Evolutionary conservation across 169 alveolate genomes (phyloP).

Genomic region (Miamiensis avidus): DNA sequence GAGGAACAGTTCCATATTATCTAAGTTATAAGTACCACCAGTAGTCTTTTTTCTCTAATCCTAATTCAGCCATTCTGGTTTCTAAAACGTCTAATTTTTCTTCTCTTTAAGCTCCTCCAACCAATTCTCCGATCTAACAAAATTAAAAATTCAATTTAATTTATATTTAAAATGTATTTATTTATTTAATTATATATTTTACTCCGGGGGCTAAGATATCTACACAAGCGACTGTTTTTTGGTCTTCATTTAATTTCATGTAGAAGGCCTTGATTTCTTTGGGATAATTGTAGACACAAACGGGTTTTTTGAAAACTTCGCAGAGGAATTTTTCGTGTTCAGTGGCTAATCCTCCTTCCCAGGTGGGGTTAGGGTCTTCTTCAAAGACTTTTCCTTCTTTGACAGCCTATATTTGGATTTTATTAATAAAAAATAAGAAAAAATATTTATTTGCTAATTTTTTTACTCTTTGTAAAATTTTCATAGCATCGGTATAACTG

Average conservation of each 20-base stretch:
- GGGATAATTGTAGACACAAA: conserved; percentile 98
- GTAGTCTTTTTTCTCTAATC: conserved; percentile 79
- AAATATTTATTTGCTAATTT: conserved; percentile 26
- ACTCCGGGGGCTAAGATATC: conserved; percentile 93
- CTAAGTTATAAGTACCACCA: conserved; percentile 92
- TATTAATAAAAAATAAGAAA: conserved; percentile 43
- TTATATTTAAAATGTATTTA: too few relatives aligned
- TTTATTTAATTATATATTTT: too few relatives aligned
- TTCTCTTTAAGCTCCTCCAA: conserved; percentile 99
- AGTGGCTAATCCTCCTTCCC: conserved; percentile 98
- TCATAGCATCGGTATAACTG: conserved; percentile 97
- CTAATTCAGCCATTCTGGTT: conserved; percentile 88
- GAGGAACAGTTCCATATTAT: conserved; percentile 97
- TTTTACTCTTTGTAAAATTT: conserved; percentile 80
- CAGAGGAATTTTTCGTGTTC: conserved; percentile 97
- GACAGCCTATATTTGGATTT: conserved; percentile 52
- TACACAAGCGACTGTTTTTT: conserved; percentile 97
- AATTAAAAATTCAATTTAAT: too few relatives aligned
- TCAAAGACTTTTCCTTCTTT: conserved; percentile 32
- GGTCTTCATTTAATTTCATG: conserved; percentile 95
- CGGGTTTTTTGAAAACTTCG: conserved; percentile 97
- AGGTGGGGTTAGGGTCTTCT: conserved; percentile 64
- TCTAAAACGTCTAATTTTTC: conserved; percentile 93
- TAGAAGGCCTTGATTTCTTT: conserved; percentile 96
- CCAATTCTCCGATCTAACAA: conserved; percentile 93